These are phyloP conservation scores for Cryptococcus sp. DNA, from an alignment of 1,284 basidiomycete genomes.

Conservation along the genomic window DNA sequence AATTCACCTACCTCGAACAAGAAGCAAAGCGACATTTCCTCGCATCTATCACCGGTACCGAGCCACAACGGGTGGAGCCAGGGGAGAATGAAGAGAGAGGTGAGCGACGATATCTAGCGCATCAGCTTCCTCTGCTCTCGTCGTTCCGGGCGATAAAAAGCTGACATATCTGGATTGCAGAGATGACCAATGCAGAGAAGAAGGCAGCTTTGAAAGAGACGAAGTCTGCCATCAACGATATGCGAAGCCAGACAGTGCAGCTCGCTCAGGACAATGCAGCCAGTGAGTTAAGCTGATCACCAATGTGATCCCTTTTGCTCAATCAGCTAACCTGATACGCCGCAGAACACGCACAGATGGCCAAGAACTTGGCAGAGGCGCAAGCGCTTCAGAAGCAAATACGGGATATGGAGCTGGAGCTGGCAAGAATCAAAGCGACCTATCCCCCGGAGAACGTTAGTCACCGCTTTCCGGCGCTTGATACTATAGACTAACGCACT, in stretches of 20 bases:
- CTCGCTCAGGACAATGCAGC: constrained; percentile 37
- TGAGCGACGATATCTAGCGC: constrained; percentile 20
- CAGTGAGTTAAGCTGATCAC: constrained; percentile 27
- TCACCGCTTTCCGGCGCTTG: background rate
- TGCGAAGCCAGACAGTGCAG: constrained; percentile 61
- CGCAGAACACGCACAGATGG: constrained; percentile 36
- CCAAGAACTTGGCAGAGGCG: constrained; percentile 59
- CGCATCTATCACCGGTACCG: constrained; percentile 74
- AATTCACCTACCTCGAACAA: constrained; percentile 81
- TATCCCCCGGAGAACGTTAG: constrained; percentile 62
- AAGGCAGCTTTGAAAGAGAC: constrained; percentile 66
- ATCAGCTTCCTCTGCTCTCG: background rate
- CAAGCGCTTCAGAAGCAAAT: constrained; percentile 68
- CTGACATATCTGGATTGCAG: constrained; percentile 18
- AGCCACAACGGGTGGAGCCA: constrained; percentile 70
- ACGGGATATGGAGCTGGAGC: constrained; percentile 72
- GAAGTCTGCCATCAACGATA: constrained; percentile 65
- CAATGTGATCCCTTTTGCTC: too few relatives aligned
- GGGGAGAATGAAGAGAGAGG: constrained; percentile 68
- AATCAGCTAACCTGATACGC: too few relatives aligned
- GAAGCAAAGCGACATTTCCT: constrained; percentile 84
- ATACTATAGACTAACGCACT: background rate
- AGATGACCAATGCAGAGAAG: constrained; percentile 65
- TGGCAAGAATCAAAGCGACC: constrained; percentile 72
- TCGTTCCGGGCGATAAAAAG: background rate